Conservation (phyloP, 495 filamentous ascomycete genomes). For the Lepidopterella palustris region DNA sequence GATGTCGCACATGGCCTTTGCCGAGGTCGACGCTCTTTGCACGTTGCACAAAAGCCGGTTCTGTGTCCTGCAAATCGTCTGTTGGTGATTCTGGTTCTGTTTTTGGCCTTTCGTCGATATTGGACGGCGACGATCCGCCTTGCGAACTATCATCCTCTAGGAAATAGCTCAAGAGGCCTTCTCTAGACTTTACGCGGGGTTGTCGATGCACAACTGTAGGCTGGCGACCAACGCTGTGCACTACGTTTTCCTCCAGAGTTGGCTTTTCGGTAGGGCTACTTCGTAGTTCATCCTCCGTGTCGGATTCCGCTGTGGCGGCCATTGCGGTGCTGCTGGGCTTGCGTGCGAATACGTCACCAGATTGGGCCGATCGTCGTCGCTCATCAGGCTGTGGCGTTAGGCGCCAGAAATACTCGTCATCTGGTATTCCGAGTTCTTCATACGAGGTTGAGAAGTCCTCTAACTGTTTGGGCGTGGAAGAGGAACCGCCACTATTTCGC, state of each 20-base stretch:
- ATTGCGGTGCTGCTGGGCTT: slow-evolving; percentile 41
- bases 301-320: slow-evolving; percentile 31
- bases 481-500: slow-evolving; percentile 20
- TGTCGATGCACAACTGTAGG: slow-evolving; percentile 50
- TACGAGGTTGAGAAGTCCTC: slow-evolving; percentile 45
- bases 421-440: slow-evolving; percentile 56
- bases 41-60: slow-evolving; percentile 43
- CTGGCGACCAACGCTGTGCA: slow-evolving; percentile 51
- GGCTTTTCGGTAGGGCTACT: background rate
- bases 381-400: slow-evolving; percentile 45
- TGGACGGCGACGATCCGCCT: background rate
- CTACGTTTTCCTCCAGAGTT: slow-evolving; percentile 25
- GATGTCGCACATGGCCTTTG: slow-evolving; percentile 57
- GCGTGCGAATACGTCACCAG: slow-evolving; percentile 11
- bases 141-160: slow-evolving; percentile 40
- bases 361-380: slow-evolving; percentile 21
- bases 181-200: slow-evolving; percentile 55
- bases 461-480: slow-evolving; percentile 5
- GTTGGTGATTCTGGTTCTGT: slow-evolving; percentile 20
- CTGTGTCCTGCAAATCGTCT: slow-evolving; percentile 5
- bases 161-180: slow-evolving; percentile 59
- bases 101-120: slow-evolving; percentile 1
- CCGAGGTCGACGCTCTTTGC: slow-evolving; percentile 60
- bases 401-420: slow-evolving; percentile 58
- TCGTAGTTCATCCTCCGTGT: slow-evolving; percentile 31